A percentile compares a stretch with the other conserved stretches of the same genome.
phyloP scores from a whole-genome alignment of 2,329 filamentous ascomycete species.

The Aureobasidium sp. region DNA sequence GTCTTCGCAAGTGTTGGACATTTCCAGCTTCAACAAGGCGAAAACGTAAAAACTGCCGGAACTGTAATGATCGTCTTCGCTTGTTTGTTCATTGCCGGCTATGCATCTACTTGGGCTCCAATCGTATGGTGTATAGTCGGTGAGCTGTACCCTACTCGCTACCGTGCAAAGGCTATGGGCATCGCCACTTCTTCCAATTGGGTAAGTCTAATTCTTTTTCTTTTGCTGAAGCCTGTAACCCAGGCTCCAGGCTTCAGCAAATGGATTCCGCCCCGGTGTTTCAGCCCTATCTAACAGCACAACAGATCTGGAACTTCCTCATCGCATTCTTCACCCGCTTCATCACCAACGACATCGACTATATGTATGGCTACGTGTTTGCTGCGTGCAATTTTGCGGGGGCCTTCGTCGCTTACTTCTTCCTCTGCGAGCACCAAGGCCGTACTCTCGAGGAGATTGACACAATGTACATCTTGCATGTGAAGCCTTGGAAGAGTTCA shows the following conservation, averaged over 20 bases:
- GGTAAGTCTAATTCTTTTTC: constrained; percentile 19
- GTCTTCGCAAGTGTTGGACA: constrained; percentile 33
- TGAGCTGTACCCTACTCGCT: constrained; percentile 56
- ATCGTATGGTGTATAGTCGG: constrained; percentile 62
- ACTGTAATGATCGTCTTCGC: constrained; percentile 59
- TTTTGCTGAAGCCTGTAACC: too few relatives aligned
- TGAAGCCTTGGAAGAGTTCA: constrained; percentile 25
- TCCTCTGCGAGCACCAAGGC: constrained; percentile 31
- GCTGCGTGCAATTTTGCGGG: constrained; percentile 28
- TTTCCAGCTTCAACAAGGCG: constrained; percentile 13
- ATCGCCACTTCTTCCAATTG: constrained; percentile 55
- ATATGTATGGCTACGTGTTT: constrained; percentile 32
- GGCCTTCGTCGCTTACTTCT: constrained; percentile 30
- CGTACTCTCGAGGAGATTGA: constrained; percentile 32
- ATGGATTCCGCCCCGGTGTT: too few relatives aligned
- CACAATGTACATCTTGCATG: constrained; percentile 30
- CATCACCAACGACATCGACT: constrained; percentile 31
- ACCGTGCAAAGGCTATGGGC: constrained; percentile 44
- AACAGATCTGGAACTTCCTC: constrained; percentile 28
- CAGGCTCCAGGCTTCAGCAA: too few relatives aligned
- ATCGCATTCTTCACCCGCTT: constrained; percentile 31
- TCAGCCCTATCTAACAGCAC: too few relatives aligned
- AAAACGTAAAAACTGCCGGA: constrained; percentile 36
- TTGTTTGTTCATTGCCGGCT: constrained; percentile 55
- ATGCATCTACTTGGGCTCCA: constrained; percentile 55